Evolutionary conservation across 106 monocot species (phyloP).

Genomic region (Phalaenopsis equestris): DNA sequence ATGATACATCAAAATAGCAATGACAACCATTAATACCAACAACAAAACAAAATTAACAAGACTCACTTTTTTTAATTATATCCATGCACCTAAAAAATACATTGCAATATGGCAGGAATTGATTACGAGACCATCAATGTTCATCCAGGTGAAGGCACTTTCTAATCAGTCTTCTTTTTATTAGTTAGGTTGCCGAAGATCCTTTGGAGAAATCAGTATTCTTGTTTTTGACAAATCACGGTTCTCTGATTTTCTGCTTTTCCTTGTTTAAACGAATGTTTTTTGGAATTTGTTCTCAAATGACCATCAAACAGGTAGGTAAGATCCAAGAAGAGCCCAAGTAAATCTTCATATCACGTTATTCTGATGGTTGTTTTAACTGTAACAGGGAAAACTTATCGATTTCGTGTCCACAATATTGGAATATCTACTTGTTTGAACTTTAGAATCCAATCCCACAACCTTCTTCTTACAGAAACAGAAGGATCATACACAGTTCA

Average conservation of each 20-base stretch:
- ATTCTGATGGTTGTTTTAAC: slow-evolving; percentile 1
- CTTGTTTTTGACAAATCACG: too few relatives aligned
- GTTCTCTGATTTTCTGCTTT: too few relatives aligned
- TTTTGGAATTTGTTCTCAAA: too few relatives aligned
- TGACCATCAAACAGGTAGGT: too few relatives aligned
- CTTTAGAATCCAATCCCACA: slow-evolving; percentile 70
- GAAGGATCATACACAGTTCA: slow-evolving; percentile 73
- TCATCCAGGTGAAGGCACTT: slow-evolving; percentile 48
- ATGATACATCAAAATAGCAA: too few relatives aligned
- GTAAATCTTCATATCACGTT: background rate
- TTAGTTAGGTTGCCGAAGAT: too few relatives aligned
- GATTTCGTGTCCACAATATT: slow-evolving; percentile 67
- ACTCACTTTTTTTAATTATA: slow-evolving; percentile 42
- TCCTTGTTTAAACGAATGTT: too few relatives aligned
- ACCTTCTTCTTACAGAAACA: slow-evolving; percentile 61
- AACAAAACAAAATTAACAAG: too few relatives aligned
- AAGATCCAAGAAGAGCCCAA: too few relatives aligned
- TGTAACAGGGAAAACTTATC: slow-evolving; percentile 62
- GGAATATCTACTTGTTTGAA: slow-evolving; percentile 65
- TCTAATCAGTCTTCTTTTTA: background rate
- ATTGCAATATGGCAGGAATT: slow-evolving; percentile 43
- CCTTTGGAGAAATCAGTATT: too few relatives aligned
- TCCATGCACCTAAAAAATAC: slow-evolving; percentile 56
- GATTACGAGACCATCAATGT: slow-evolving; percentile 63
- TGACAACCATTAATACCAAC: too few relatives aligned